These are phyloP conservation scores for Acacia concinna DNA, from an alignment of 331 rosid species.

Conservation along the genomic window DNA sequence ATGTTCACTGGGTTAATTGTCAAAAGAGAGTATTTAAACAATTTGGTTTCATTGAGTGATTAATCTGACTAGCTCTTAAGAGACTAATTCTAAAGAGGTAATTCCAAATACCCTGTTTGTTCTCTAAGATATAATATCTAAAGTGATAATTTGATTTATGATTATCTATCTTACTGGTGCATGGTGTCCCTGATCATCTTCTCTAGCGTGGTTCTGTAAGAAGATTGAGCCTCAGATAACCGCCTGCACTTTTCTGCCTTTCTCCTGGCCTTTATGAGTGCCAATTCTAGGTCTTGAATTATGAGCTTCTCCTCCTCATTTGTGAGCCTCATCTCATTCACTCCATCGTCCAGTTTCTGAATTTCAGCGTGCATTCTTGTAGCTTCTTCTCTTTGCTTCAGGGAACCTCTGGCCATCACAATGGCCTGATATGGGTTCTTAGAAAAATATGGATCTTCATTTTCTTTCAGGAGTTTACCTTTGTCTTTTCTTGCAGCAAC, in stretches of 20 bases:
- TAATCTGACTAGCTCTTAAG: not conserved
- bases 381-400: conserved; percentile 80
- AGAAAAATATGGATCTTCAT: conserved; percentile 62
- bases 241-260: conserved; percentile 87
- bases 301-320: conserved; percentile 77
- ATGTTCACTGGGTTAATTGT: too few species aligned
- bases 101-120: not conserved
- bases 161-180: conserved; percentile 80
- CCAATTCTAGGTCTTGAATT: conserved; percentile 77
- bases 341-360: conserved; percentile 69
- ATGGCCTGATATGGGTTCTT: conserved; percentile 82
- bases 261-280: conserved; percentile 66
- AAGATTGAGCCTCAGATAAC: conserved; percentile 88
- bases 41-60: not conserved
- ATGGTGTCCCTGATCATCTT: conserved; percentile 96
- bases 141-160: not conserved
- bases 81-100: not conserved
- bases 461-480: conserved; percentile 60
- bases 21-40: not conserved
- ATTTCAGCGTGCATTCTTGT: conserved; percentile 68
- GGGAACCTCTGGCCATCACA: conserved; percentile 84
- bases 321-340: conserved; percentile 60
- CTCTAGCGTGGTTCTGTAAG: conserved; percentile 77
- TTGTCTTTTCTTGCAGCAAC: conserved; percentile 57
- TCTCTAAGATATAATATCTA: not conserved